Conservation (phyloP, 805 yeast genomes). For the Saturnispora besseyi region DNA sequence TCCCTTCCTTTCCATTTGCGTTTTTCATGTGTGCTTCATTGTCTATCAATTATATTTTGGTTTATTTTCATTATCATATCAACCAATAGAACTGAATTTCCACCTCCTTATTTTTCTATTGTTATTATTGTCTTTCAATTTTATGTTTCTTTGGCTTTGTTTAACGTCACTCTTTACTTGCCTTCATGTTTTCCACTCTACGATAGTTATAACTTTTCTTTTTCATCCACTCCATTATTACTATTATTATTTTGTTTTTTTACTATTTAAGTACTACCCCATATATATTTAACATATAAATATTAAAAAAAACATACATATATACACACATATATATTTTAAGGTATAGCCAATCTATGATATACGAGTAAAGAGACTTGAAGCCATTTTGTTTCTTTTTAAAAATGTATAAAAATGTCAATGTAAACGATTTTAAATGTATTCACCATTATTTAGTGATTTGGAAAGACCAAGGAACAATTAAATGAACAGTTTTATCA, state of each 20-base stretch:
- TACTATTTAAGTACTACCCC: background rate
- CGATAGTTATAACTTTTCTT: too few species aligned
- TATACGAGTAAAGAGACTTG: too few species aligned
- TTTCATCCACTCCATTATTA: too few species aligned
- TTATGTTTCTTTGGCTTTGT: too few species aligned
- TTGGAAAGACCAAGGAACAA: constrained; percentile 78
- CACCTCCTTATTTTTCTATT: background rate
- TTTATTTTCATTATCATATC: background rate
- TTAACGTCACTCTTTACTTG: too few species aligned
- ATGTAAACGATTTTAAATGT: background rate
- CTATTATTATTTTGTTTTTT: constrained; percentile 1
- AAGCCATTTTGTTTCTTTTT: too few species aligned
- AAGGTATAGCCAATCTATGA: too few species aligned
- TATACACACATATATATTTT: background rate
- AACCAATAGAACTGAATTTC: background rate
- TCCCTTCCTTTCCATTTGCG: constrained; percentile 1
- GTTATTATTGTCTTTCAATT: background rate
- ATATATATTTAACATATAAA: background rate
- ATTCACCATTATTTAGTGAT: constrained; percentile 44
- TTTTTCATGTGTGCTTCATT: background rate
- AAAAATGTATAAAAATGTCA: background rate
- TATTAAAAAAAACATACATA: background rate
- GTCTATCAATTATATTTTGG: background rate
- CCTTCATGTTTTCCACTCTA: too few species aligned
- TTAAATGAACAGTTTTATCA: constrained; percentile 65